Conservation (phyloP, 441 rosid species). For the Biscutella auriculata region DNA sequence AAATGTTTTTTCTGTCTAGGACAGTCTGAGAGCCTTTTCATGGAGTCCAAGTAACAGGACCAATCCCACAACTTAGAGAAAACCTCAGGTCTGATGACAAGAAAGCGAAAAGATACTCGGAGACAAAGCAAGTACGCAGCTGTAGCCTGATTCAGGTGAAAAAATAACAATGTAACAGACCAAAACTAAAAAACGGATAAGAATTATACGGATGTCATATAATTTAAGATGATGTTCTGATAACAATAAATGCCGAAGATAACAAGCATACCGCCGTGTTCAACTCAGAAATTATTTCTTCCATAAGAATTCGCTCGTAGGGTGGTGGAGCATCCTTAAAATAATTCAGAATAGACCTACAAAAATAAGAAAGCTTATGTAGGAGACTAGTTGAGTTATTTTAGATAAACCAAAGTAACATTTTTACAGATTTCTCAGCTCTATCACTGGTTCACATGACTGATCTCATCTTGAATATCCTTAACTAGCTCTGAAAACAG, state of each 20-base stretch:
- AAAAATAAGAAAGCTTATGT: slow-evolving; percentile 12
- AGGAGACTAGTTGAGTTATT: neutral
- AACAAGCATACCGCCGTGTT: slow-evolving; percentile 35
- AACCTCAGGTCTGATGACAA: slow-evolving; percentile 44
- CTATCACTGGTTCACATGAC: neutral
- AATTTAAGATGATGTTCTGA: neutral
- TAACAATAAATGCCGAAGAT: slow-evolving; percentile 7
- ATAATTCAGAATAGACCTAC: slow-evolving; percentile 63
- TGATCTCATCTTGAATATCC: neutral
- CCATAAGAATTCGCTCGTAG: slow-evolving; percentile 48
- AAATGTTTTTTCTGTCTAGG: slow-evolving; percentile 11
- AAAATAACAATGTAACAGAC: neutral
- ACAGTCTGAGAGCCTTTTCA: slow-evolving; percentile 25
- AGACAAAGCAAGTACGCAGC: slow-evolving; percentile 31
- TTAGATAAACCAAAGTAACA: neutral
- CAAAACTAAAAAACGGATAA: neutral
- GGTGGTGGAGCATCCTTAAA: slow-evolving; percentile 83
- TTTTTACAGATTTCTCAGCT: neutral
- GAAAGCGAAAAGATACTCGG: slow-evolving; percentile 62
- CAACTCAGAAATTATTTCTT: slow-evolving; percentile 18
- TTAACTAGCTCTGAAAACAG: neutral
- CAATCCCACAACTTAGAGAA: slow-evolving; percentile 87
- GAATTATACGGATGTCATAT: neutral
- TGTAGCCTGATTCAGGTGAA: slow-evolving; percentile 35
- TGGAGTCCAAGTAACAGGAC: slow-evolving; percentile 71